These are phyloP conservation scores for Aspergillus wentii DNA, from an alignment of 495 filamentous ascomycete genomes.

Conservation along the genomic window DNA sequence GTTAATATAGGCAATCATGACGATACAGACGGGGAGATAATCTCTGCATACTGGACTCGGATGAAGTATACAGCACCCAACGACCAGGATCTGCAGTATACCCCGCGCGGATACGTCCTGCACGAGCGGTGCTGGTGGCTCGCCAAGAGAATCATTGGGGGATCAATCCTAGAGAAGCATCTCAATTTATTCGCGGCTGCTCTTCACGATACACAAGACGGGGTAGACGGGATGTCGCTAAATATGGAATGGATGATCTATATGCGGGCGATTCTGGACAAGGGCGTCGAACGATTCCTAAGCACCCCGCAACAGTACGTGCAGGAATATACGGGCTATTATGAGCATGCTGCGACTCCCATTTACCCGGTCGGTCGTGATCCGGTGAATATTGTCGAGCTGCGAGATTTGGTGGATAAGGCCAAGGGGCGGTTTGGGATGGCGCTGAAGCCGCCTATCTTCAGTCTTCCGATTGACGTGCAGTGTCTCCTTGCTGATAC, in stretches of 20 bases:
- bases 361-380: background rate
- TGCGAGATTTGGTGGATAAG: background rate
- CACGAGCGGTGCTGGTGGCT: background rate
- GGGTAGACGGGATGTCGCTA: background rate
- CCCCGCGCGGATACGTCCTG: background rate
- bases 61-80: background rate
- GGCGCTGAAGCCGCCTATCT: background rate
- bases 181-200: background rate
- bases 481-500: slow-evolving; percentile 1
- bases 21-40: background rate
- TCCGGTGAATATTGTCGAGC: background rate
- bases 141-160: background rate
- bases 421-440: background rate
- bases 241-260: background rate
- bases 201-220: background rate
- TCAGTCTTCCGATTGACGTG: background rate
- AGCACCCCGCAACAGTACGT: background rate
- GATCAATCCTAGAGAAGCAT: background rate
- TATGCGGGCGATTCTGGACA: background rate
- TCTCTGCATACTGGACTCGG: background rate
- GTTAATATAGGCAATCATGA: background rate
- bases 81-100: background rate
- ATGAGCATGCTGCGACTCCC: background rate
- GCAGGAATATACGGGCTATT: background rate
- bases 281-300: background rate